These are phyloP conservation scores for Aspergillus ibericus DNA, from an alignment of 2,329 filamentous ascomycete species.

Conservation along the genomic window DNA sequence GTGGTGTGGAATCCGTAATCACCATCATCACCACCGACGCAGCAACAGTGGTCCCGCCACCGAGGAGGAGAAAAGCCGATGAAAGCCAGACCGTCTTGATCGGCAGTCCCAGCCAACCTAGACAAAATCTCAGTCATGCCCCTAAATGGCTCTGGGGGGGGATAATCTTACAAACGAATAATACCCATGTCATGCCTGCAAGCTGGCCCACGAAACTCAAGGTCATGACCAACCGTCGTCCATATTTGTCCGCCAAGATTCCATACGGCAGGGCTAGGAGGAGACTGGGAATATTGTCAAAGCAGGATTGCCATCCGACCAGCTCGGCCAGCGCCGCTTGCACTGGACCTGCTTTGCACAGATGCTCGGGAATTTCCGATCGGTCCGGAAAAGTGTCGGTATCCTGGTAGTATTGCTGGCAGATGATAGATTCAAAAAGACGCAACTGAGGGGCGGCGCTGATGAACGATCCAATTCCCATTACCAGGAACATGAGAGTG, in stretches of 20 bases:
- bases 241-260: neutral
- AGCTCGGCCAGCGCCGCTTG: neutral
- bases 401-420: neutral
- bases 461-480: neutral
- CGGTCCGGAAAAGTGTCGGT: too few species aligned
- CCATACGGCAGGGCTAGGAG: neutral
- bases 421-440: neutral
- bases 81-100: neutral
- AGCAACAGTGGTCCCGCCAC: neutral
- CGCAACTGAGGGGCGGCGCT: neutral
- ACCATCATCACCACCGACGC: neutral
- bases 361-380: neutral
- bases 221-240: neutral
- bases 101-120: neutral
- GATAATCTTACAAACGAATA: neutral
- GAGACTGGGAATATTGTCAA: neutral
- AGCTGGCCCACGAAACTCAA: neutral
- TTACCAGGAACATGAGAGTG: neutral
- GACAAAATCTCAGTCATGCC: too few species aligned
- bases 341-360: neutral
- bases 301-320: neutral
- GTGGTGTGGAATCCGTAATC: neutral
- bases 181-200: neutral
- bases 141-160: neutral
- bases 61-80: neutral